These are phyloP conservation scores for Kodamaea alishanica DNA, from an alignment of 1,139 yeast species.

Conservation along the genomic window DNA sequence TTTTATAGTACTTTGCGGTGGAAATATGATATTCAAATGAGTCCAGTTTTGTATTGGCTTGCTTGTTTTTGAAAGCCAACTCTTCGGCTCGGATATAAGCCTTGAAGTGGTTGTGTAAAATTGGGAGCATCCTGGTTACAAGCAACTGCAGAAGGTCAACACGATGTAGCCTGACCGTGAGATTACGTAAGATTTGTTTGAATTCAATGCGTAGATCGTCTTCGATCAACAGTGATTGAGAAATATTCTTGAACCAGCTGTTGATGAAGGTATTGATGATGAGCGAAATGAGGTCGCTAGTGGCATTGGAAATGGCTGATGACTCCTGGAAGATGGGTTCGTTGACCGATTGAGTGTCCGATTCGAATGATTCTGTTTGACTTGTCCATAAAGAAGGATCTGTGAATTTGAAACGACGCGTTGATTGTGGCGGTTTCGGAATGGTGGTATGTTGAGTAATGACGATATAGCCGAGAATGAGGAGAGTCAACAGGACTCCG, in stretches of 20 bases:
- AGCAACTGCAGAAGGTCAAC: constrained; percentile 57
- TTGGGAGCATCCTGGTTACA: constrained; percentile 59
- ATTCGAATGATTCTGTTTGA: constrained; percentile 6
- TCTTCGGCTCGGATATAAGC: constrained; percentile 55
- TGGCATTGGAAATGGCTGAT: constrained; percentile 48
- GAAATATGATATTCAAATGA: constrained; percentile 40
- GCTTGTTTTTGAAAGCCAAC: constrained; percentile 20
- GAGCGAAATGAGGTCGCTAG: constrained; percentile 50
- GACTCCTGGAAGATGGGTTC: constrained; percentile 47
- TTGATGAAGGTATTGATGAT: constrained; percentile 59
- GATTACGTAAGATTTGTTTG: constrained; percentile 37
- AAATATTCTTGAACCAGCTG: constrained; percentile 59
- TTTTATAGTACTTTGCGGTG: constrained; percentile 57
- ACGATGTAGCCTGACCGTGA: constrained; percentile 27
- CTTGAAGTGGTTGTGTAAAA: constrained; percentile 61
- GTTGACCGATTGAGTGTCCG: constrained; percentile 3
- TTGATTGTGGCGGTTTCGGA: background rate
- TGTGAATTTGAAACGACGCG: constrained; percentile 10
- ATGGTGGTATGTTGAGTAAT: background rate
- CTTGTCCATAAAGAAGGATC: constrained; percentile 9
- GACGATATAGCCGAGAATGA: background rate
- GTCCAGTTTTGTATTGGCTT: constrained; percentile 13
- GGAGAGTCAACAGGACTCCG: too few species aligned
- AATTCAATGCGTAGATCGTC: constrained; percentile 51
- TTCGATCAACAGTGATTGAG: constrained; percentile 49